Percentiles rank a stretch among this genome's conserved stretches.
Conservation (phyloP, 306 rosid species). For the Casuarina cunninghamiana region DNA sequence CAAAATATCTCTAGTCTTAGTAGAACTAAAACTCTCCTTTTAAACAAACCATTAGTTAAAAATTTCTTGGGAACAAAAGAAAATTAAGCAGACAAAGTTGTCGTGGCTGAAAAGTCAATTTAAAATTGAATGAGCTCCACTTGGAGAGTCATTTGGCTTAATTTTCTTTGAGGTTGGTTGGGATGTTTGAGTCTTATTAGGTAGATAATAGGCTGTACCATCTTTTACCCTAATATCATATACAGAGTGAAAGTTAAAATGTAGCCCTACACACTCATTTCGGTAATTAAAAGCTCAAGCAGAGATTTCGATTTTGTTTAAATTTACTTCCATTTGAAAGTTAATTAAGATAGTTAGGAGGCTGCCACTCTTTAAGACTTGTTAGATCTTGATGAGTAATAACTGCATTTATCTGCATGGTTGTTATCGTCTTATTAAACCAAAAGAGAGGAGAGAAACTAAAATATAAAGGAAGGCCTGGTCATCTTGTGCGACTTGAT, state of each 20-base stretch:
- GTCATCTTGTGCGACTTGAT: neutral
- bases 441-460: neutral
- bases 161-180: constrained; percentile 16
- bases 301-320: constrained; percentile 1
- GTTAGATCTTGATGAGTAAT: neutral
- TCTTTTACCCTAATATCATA: constrained; percentile 8
- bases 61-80: neutral
- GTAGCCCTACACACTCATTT: constrained; percentile 4
- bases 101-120: constrained; percentile 23
- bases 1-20: neutral
- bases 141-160: neutral
- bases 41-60: neutral
- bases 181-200: constrained; percentile 15
- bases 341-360: neutral
- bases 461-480: too few relatives aligned
- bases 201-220: neutral
- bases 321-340: neutral
- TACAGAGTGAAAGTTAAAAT: neutral
- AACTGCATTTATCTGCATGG: neutral
- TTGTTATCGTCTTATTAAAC: neutral
- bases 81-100: constrained; percentile 1
- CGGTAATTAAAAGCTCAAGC: constrained; percentile 12
- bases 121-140: constrained; percentile 12
- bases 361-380: neutral
- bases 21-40: neutral